Evolutionary conservation across 1,284 basidiomycete species (phyloP).

Genomic region (Leccinum cinnamomeum): DNA sequence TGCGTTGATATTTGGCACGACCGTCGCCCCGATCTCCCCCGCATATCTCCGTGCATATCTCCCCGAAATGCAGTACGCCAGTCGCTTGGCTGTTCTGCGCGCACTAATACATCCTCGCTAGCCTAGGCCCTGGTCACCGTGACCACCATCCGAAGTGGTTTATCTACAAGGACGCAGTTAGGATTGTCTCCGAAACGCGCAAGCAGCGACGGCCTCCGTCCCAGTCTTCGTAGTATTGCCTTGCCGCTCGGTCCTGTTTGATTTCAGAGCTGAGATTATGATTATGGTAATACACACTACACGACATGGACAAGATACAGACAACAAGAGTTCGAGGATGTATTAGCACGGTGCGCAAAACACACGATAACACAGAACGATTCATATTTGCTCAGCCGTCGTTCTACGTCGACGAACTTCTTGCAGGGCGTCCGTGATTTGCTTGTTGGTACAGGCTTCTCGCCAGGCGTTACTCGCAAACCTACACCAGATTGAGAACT

Average conservation of each 20-base stretch:
- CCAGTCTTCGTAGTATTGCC: conserved; percentile 15
- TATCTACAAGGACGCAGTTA: conserved; percentile 76
- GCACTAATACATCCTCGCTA: conserved; percentile 34
- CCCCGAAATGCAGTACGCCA: conserved; percentile 59
- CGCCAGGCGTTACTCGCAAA: conserved; percentile 61
- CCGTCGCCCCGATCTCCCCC: conserved; percentile 79
- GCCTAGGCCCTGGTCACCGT: conserved; percentile 74
- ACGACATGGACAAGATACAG: conserved; percentile 25
- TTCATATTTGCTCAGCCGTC: conserved; percentile 17
- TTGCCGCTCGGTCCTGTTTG: background rate
- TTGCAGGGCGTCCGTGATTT: conserved; percentile 63
- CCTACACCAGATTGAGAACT: conserved; percentile 38
- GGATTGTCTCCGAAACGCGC: conserved; percentile 46
- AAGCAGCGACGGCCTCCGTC: conserved; percentile 30
- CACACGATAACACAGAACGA: conserved; percentile 5
- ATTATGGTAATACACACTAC: conserved; percentile 25
- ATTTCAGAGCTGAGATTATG: conserved; percentile 7
- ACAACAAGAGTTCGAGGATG: conserved; percentile 11
- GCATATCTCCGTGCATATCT: conserved; percentile 58
- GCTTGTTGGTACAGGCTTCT: conserved; percentile 57
- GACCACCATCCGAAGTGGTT: conserved; percentile 91
- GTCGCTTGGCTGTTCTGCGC: background rate
- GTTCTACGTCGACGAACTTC: conserved; percentile 62
- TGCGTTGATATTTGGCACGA: conserved; percentile 85
- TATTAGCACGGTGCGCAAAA: conserved; percentile 2